A percentile compares a stretch with the other conserved stretches of the same genome.
phyloP scores from a whole-genome alignment of 306 rosid genomes.

The Biancaea sappan region DNA sequence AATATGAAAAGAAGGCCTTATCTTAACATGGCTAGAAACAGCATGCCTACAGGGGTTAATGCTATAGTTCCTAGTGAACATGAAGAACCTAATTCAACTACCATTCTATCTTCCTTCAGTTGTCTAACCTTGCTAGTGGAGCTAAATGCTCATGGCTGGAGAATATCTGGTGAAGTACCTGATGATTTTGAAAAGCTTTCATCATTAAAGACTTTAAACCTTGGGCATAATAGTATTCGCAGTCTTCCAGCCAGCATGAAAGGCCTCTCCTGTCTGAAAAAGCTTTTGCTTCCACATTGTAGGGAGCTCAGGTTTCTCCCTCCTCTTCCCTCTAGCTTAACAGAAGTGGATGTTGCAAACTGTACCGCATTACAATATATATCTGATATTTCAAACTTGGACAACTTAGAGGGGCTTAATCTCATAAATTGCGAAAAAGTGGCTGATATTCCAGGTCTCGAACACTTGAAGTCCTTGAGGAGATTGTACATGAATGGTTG shows the following conservation, averaged over 20 bases:
- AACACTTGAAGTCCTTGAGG: constrained; percentile 52
- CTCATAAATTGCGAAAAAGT: constrained; percentile 56
- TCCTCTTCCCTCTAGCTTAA: constrained; percentile 61
- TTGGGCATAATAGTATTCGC: constrained; percentile 43
- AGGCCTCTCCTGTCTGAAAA: constrained; percentile 45
- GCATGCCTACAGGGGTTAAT: background rate
- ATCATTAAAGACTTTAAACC: constrained; percentile 38
- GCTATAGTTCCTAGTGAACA: background rate
- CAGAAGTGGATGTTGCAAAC: constrained; percentile 41
- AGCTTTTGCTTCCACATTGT: constrained; percentile 46
- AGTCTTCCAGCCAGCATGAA: constrained; percentile 59
- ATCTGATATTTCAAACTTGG: constrained; percentile 54
- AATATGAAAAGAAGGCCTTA: constrained; percentile 41
- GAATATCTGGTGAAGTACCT: constrained; percentile 51
- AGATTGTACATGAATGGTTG: constrained; percentile 56
- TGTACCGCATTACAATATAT: constrained; percentile 46
- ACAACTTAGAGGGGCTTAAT: constrained; percentile 40
- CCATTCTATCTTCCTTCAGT: constrained; percentile 46
- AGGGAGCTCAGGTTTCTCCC: constrained; percentile 51
- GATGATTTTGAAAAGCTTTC: constrained; percentile 57
- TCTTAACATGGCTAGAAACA: no score
- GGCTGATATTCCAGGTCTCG: constrained; percentile 59
- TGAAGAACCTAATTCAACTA: constrained; percentile 28
- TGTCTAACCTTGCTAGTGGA: constrained; percentile 39
- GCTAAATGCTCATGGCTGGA: constrained; percentile 49